Conservation (phyloP, 768 basidiomycete genomes). For the Steccherinum ochraceum region DNA sequence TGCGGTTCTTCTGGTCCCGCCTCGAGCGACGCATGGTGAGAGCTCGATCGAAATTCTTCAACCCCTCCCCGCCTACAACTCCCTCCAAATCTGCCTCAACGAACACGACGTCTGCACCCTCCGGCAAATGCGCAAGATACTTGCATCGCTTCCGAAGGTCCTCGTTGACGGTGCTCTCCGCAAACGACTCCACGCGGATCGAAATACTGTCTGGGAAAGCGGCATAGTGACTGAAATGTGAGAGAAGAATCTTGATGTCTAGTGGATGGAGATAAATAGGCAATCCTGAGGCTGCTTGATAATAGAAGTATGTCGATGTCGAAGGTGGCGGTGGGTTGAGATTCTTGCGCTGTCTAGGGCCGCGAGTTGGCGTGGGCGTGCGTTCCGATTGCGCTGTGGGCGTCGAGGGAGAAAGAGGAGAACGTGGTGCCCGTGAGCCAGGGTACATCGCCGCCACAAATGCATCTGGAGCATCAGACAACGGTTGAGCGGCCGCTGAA, state of each 20-base stretch:
- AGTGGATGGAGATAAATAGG: slow-evolving; percentile 93
- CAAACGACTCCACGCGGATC: slow-evolving; percentile 70
- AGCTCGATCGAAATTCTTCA: slow-evolving; percentile 80
- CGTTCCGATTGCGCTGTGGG: slow-evolving; percentile 3
- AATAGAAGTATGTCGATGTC: slow-evolving; percentile 90
- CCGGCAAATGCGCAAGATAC: slow-evolving; percentile 89
- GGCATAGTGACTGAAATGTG: slow-evolving; percentile 75
- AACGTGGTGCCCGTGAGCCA: slow-evolving; percentile 1
- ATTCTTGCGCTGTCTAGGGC: slow-evolving; percentile 62
- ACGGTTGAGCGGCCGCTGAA: slow-evolving; percentile 6
- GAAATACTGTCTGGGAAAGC: slow-evolving; percentile 80
- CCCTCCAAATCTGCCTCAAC: slow-evolving; percentile 78
- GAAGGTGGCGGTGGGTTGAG: slow-evolving; percentile 83
- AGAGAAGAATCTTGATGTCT: slow-evolving; percentile 87
- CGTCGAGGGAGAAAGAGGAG: slow-evolving; percentile 3
- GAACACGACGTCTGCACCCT: slow-evolving; percentile 90
- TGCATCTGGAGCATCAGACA: slow-evolving; percentile 49
- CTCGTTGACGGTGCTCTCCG: slow-evolving; percentile 82
- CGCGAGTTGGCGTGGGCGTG: slow-evolving; percentile 30
- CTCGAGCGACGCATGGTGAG: slow-evolving; percentile 68
- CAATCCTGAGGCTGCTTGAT: slow-evolving; percentile 88
- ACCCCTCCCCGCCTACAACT: slow-evolving; percentile 69
- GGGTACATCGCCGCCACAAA: slow-evolving; percentile 41
- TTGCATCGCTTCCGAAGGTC: slow-evolving; percentile 93
- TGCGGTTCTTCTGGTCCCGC: slow-evolving; percentile 75